Evolutionary conservation across 305 asterid species (phyloP).

Genomic region (Fraxinus greggii): DNA sequence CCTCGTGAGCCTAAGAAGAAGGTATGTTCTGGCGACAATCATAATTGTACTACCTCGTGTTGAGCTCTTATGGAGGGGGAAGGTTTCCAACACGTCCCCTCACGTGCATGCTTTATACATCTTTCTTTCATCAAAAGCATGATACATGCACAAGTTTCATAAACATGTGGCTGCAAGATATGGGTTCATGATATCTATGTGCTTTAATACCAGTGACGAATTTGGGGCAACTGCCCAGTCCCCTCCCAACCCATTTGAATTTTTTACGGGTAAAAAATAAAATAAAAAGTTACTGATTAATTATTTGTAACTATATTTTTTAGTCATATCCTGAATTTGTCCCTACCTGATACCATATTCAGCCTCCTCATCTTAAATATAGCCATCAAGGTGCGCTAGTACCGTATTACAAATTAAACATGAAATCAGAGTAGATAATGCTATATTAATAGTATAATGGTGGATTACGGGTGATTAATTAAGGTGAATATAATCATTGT

Average conservation of each 20-base stretch:
- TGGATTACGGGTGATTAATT: no score
- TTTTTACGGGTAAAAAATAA: neutral
- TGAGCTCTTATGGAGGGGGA: neutral
- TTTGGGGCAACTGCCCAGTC: no score
- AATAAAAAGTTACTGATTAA: no score
- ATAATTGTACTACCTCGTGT: neutral
- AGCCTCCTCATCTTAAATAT: neutral
- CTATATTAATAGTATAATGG: no score
- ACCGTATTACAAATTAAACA: neutral
- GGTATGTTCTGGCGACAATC: conserved; percentile 27
- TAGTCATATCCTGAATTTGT: neutral
- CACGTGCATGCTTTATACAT: neutral
- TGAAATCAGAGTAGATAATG: neutral
- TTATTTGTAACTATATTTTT: no score
- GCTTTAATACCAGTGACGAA: neutral
- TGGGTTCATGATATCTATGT: neutral
- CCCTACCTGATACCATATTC: neutral
- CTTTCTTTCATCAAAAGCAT: neutral
- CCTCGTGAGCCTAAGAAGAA: conserved; percentile 56
- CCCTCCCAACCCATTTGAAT: no score
- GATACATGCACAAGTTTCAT: neutral
- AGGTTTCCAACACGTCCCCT: neutral
- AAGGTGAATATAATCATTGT: no score
- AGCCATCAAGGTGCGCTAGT: neutral
- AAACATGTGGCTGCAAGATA: neutral